phyloP scores from a whole-genome alignment of 2,329 filamentous ascomycete genomes.

The Pseudocercospora fuligena region DNA sequence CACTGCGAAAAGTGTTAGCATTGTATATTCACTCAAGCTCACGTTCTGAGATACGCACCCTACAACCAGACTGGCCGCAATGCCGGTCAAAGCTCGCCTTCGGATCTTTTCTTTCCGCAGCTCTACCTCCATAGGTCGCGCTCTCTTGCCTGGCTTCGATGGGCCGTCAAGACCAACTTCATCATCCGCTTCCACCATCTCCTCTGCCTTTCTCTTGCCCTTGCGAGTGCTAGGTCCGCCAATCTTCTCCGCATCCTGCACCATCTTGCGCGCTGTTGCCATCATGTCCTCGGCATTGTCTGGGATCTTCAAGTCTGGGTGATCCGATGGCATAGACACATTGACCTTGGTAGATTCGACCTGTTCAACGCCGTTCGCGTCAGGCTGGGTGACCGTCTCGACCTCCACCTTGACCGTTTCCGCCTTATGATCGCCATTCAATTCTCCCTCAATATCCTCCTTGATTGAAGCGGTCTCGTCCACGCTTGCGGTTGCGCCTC shows the following conservation, averaged over 20 bases:
- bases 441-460: slow-evolving; percentile 27
- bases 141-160: slow-evolving; percentile 64
- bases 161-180: slow-evolving; percentile 54
- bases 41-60: slow-evolving; percentile 69
- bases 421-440: slow-evolving; percentile 25
- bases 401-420: slow-evolving; percentile 71
- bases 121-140: slow-evolving; percentile 75
- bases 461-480: slow-evolving; percentile 35
- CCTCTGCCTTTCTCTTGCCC: slow-evolving; percentile 75
- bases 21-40: background rate
- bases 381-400: slow-evolving; percentile 64
- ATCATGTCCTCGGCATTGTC: slow-evolving; percentile 80
- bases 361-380: slow-evolving; percentile 65
- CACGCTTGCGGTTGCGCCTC: slow-evolving; percentile 38
- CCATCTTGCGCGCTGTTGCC: slow-evolving; percentile 84
- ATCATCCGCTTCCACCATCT: slow-evolving; percentile 61
- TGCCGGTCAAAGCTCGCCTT: slow-evolving; percentile 81
- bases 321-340: slow-evolving; percentile 72
- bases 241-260: slow-evolving; percentile 69
- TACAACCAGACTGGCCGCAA: slow-evolving; percentile 84
- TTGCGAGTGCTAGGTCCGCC: slow-evolving; percentile 48
- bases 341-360: slow-evolving; percentile 74
- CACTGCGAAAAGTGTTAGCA: slow-evolving; percentile 29
- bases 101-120: slow-evolving; percentile 84
- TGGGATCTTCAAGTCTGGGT: slow-evolving; percentile 70